phyloP scores from a whole-genome alignment of 768 basidiomycete genomes.

The Naganishia randhawae region DNA sequence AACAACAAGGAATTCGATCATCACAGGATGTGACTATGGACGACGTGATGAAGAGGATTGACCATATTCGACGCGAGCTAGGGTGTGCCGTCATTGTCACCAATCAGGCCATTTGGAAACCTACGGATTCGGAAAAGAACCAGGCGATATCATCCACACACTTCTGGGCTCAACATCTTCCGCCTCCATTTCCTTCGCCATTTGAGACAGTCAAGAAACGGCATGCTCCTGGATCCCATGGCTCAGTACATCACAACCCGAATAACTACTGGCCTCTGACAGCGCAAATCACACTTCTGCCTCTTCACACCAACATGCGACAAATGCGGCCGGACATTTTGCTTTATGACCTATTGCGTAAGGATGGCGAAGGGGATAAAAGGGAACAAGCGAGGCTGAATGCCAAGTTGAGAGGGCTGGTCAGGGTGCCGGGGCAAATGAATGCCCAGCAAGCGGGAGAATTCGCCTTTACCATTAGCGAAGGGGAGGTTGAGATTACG shows the following conservation, averaged over 20 bases:
- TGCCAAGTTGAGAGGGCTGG: conserved; percentile 20
- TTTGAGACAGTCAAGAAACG: conserved; percentile 4
- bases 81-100: conserved; percentile 24
- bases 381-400: conserved; percentile 22
- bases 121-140: not conserved
- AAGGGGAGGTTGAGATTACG: not conserved
- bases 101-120: conserved; percentile 28
- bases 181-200: conserved; percentile 26
- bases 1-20: conserved; percentile 2
- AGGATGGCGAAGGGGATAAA: conserved; percentile 23
- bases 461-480: not conserved
- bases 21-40: conserved; percentile 22
- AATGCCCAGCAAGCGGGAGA: conserved; percentile 4
- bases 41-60: conserved; percentile 22
- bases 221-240: not conserved
- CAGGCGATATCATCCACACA: not conserved
- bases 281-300: conserved; percentile 26
- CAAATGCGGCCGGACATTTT: conserved; percentile 27
- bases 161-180: conserved; percentile 29
- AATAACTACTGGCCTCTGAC: conserved; percentile 26
- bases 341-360: conserved; percentile 22
- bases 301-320: not conserved
- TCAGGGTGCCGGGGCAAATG: conserved; percentile 1
- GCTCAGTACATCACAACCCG: no score
- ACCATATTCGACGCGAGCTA: conserved; percentile 23